Percentiles rank a stretch among this genome's conserved stretches.
phyloP scores from a whole-genome alignment of 306 rosid genomes.

The Quercus robur region DNA sequence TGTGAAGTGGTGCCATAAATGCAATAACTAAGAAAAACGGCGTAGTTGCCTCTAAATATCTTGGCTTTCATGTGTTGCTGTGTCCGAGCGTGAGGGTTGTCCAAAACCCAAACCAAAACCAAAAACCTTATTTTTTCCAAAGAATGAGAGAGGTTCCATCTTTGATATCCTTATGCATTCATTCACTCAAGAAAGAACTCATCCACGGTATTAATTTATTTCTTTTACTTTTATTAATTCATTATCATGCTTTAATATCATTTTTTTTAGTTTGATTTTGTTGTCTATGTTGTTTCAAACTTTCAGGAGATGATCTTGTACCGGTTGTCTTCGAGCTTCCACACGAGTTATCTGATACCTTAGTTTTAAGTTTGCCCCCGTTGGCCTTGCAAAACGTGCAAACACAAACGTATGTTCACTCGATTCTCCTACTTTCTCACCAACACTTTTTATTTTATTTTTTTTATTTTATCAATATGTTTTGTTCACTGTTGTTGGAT shows the following conservation, averaged over 20 bases:
- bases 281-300: neutral
- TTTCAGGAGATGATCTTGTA: constrained; percentile 51
- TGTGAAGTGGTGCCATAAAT: too few species aligned
- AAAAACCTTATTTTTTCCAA: neutral
- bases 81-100: too few species aligned
- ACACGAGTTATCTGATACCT: constrained; percentile 37
- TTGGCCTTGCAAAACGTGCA: constrained; percentile 46
- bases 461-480: neutral
- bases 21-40: too few species aligned
- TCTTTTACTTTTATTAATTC: neutral
- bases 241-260: neutral
- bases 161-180: constrained; percentile 50
- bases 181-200: constrained; percentile 35
- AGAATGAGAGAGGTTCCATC: constrained; percentile 53
- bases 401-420: constrained; percentile 37
- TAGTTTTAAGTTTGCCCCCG: constrained; percentile 52
- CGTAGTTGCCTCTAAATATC: too few species aligned
- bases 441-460: neutral
- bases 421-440: neutral
- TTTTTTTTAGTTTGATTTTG: neutral
- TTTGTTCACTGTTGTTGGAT: neutral
- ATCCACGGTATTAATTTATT: constrained; percentile 25
- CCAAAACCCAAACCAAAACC: too few species aligned
- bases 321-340: constrained; percentile 45
- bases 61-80: too few species aligned